Conservation (phyloP, 164 flowering plant genomes). For the Umbellularia californica region DNA sequence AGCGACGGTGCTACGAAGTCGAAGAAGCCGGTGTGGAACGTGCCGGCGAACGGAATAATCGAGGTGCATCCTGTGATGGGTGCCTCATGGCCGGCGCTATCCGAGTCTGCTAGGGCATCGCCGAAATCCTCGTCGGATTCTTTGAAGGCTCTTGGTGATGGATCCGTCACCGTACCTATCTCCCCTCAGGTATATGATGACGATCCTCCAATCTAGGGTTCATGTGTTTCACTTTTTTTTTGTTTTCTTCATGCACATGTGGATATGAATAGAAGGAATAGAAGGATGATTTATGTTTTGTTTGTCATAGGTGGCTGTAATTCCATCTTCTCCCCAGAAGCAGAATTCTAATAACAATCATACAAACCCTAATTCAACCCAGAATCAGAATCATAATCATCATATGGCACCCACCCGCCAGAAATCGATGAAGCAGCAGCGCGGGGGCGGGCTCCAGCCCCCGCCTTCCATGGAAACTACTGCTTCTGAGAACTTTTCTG, state of each 20-base stretch:
- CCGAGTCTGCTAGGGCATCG: slow-evolving; percentile 52
- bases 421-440: slow-evolving; percentile 34
- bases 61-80: slow-evolving; percentile 48
- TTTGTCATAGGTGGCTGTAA: slow-evolving; percentile 34
- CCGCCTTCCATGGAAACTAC: slow-evolving; percentile 11
- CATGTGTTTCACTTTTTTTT: background rate
- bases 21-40: slow-evolving; percentile 74
- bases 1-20: slow-evolving; percentile 33
- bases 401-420: slow-evolving; percentile 34
- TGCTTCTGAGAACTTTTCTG: slow-evolving; percentile 25
- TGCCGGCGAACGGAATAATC: slow-evolving; percentile 41
- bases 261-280: background rate
- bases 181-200: slow-evolving; percentile 8
- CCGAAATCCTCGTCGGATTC: slow-evolving; percentile 45
- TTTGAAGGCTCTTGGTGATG: slow-evolving; percentile 35
- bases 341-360: slow-evolving; percentile 19
- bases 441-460: slow-evolving; percentile 21
- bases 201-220: background rate
- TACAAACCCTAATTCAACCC: slow-evolving; percentile 34
- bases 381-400: slow-evolving; percentile 16
- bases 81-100: slow-evolving; percentile 64
- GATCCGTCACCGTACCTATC: slow-evolving; percentile 31
- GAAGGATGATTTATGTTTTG: background rate
- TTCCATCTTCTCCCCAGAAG: slow-evolving; percentile 30
- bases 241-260: background rate